Percentiles rank a stretch among this genome's conserved stretches.
Conservation (phyloP, 352 stramenopile species). For the Globisporangium lucens region DNA sequence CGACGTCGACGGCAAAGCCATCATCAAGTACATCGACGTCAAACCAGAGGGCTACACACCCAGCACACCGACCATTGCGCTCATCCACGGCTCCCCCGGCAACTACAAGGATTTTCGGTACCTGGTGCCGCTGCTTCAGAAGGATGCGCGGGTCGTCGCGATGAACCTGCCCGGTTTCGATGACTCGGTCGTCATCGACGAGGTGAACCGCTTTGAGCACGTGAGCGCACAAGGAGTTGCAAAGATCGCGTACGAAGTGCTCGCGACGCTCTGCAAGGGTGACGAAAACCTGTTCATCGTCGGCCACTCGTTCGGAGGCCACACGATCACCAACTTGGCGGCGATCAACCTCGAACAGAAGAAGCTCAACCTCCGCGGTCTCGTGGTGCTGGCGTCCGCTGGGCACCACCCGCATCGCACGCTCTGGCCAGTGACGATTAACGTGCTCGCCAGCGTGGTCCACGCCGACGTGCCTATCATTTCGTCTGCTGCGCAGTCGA, state of each 20-base stretch:
- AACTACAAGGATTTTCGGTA: conserved; percentile 65
- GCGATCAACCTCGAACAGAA: conserved; percentile 17
- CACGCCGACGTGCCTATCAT: conserved; percentile 17
- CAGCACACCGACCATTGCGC: conserved; percentile 18
- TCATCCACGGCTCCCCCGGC: conserved; percentile 61
- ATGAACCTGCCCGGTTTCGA: conserved; percentile 66
- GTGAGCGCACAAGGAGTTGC: conserved; percentile 17
- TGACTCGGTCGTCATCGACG: conserved; percentile 24
- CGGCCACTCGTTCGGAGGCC: conserved; percentile 64
- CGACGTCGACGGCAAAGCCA: conserved; percentile 33
- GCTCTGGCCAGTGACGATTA: conserved; percentile 18
- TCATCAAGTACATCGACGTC: conserved; percentile 43
- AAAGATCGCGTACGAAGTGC: conserved; percentile 21
- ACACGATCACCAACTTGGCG: conserved; percentile 44
- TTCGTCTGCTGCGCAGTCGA: conserved; percentile 6
- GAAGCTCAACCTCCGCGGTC: conserved; percentile 23
- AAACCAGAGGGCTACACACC: not conserved
- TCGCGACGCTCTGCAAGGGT: conserved; percentile 20
- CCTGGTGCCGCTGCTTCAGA: conserved; percentile 47
- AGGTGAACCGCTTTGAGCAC: conserved; percentile 22
- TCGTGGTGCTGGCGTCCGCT: conserved; percentile 30
- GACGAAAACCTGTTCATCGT: conserved; percentile 45
- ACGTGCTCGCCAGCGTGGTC: conserved; percentile 17
- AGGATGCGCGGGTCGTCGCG: conserved; percentile 39
- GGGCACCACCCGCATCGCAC: conserved; percentile 25